Evolutionary conservation across 352 stramenopile genomes (phyloP).

Genomic region (Globisporangium cylindrosporum): DNA sequence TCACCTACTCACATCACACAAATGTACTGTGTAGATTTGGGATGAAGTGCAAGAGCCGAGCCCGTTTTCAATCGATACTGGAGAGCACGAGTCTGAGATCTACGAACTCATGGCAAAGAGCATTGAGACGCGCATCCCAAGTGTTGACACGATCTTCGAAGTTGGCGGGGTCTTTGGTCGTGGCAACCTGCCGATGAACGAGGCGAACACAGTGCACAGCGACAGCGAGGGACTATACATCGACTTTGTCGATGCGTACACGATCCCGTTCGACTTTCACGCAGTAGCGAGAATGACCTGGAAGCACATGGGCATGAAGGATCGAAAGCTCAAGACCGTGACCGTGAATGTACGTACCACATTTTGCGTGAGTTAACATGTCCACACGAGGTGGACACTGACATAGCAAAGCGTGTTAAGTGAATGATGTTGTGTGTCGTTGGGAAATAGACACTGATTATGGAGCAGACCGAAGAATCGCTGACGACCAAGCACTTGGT

Average conservation of each 20-base stretch:
- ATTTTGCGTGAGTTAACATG: background rate
- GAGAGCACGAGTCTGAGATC: constrained; percentile 1
- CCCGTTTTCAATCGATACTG: background rate
- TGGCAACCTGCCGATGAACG: background rate
- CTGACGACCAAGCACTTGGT: constrained; percentile 5
- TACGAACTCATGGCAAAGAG: background rate
- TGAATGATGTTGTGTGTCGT: background rate
- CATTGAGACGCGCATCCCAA: constrained; percentile 1
- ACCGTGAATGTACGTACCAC: constrained; percentile 1
- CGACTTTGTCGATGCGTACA: background rate
- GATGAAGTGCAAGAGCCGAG: background rate
- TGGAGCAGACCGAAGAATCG: constrained; percentile 4
- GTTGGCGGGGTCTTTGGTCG: background rate
- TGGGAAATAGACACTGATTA: background rate
- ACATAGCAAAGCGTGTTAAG: background rate
- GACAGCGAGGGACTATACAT: constrained; percentile 1
- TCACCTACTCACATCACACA: background rate
- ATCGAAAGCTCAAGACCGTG: background rate
- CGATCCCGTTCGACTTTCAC: constrained; percentile 1
- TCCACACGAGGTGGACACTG: background rate
- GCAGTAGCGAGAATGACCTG: background rate
- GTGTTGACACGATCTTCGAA: background rate
- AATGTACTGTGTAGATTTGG: background rate
- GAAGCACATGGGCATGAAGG: constrained; percentile 9
- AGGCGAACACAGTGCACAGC: constrained; percentile 2